A percentile compares a stretch with the other conserved stretches of the same genome.
Evolutionary conservation across 441 rosid genomes (phyloP).

Genomic region (Mallotus repandus): DNA sequence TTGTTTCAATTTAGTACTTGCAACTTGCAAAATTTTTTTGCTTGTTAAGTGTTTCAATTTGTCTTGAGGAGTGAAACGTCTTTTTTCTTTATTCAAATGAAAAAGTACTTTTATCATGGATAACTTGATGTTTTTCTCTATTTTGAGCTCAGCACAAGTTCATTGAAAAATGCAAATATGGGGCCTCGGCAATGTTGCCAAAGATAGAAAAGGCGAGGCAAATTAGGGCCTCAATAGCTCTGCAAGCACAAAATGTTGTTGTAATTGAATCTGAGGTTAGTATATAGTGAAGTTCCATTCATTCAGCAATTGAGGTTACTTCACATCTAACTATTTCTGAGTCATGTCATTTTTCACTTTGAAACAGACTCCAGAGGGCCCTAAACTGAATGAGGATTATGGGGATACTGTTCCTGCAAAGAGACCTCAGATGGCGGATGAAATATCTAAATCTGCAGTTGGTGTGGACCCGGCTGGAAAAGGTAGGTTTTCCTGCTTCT

Average conservation of each 20-base stretch:
- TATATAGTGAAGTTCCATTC: constrained; percentile 35
- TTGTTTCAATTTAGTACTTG: neutral
- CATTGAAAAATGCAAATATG: constrained; percentile 83
- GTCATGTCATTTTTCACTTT: constrained; percentile 18
- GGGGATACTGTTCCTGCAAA: constrained; percentile 83
- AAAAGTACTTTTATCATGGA: constrained; percentile 8
- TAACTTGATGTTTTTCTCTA: constrained; percentile 27
- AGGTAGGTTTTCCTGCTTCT: constrained; percentile 46
- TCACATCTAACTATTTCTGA: neutral
- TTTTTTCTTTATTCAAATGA: neutral
- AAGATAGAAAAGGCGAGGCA: constrained; percentile 91
- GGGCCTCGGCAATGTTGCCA: constrained; percentile 88
- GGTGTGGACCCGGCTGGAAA: constrained; percentile 44
- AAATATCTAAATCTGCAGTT: constrained; percentile 46
- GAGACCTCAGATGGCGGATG: constrained; percentile 44
- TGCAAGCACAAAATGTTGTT: constrained; percentile 52
- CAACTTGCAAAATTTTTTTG: neutral
- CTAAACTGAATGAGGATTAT: constrained; percentile 56
- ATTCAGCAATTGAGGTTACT: constrained; percentile 13
- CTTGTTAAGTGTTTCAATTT: neutral
- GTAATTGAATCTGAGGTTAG: constrained; percentile 42
- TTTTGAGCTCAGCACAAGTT: constrained; percentile 80
- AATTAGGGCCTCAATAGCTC: constrained; percentile 68
- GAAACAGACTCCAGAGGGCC: constrained; percentile 58
- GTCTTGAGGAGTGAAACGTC: neutral